Base-by-base conservation (phyloP, 495 filamentous ascomycete species). In the Filosporella fistucella region DNA sequence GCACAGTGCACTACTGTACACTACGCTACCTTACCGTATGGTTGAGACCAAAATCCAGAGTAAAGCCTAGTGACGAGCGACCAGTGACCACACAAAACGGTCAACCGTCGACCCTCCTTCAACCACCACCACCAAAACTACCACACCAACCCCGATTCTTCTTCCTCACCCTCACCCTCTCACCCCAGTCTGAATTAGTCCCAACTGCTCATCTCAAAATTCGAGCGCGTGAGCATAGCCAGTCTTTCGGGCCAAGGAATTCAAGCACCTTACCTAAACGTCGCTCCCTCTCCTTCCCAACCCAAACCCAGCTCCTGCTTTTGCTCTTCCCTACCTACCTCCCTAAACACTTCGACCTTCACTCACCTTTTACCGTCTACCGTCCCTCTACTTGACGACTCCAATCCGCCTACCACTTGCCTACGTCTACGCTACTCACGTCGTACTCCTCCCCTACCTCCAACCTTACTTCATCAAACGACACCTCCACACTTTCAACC, bases 211-310 rank as follows among this genome's bases (percentile, higher is more conserved):
- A 45, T 56, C 54, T 52, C 45, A 41, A 49, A 50, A 45, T 41
- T 52, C 54, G 49, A 49, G 54, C 49, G 54, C 54, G 54, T 57
- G 54, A 57, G 54, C 54, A 57, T 41, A 52, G 54, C 54, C 54
- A 57, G 49, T 50, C 49, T 53, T 53, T 57, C 49, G 54, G 54
- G 54, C 54, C 54, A 57, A 57, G 49, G 42, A 47, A 35, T 24
- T 20, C 52, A 46, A 3, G 24, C 42, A 51, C 52, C 41, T 45
- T 51, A 48, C 53, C 48, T 56, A 47, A 51, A 46, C 32, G 29
- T 40, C 41, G 33, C 42, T 45, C 46, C 34, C 25, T 18, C 32
- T 9, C 25, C 7, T 29, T 4, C 25, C 5, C 18, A 38, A 20
- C 35, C 28, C 28, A 30, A 30, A 8, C 28, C 28, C 8, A 30